Evolutionary conservation across 805 yeast genomes (phyloP).

Genomic region (Yarrowia deformans): DNA sequence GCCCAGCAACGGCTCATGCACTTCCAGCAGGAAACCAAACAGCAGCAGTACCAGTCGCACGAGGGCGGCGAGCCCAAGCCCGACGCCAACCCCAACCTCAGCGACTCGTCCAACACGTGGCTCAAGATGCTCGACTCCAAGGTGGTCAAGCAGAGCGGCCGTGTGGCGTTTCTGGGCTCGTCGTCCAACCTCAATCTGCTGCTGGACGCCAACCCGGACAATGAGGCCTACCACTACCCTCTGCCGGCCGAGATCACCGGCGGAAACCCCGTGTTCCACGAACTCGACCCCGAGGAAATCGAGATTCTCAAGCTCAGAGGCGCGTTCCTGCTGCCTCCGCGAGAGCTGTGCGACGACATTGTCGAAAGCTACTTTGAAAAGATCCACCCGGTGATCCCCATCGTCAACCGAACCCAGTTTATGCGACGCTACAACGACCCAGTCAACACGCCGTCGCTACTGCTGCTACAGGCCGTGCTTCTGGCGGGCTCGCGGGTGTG

Average conservation of each 20-base stretch:
- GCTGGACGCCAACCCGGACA: conserved; percentile 54
- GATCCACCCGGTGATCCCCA: conserved; percentile 74
- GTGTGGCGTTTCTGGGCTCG: conserved; percentile 60
- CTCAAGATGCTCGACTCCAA: conserved; percentile 33
- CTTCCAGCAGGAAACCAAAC: conserved; percentile 18
- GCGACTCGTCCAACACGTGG: conserved; percentile 38
- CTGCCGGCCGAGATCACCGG: conserved; percentile 43
- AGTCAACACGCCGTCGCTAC: conserved; percentile 64
- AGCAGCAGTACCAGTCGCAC: conserved; percentile 32
- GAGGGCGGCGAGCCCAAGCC: conserved; percentile 31
- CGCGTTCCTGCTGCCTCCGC: conserved; percentile 72
- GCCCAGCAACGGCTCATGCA: conserved; percentile 36
- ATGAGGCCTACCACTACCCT: conserved; percentile 56
- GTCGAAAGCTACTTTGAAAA: conserved; percentile 67
- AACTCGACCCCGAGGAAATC: conserved; percentile 65
- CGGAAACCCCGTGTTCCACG: conserved; percentile 46
- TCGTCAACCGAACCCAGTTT: conserved; percentile 68
- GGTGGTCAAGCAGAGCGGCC: conserved; percentile 43
- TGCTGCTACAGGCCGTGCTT: conserved; percentile 71
- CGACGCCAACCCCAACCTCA: conserved; percentile 30
- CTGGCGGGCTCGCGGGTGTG: conserved; percentile 73
- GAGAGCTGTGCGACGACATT: conserved; percentile 64
- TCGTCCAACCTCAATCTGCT: conserved; percentile 59
- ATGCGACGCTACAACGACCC: conserved; percentile 64
- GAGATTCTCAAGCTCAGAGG: conserved; percentile 70